Conservation (phyloP, 257 asterid species). For the Eustoma russellianum region DNA sequence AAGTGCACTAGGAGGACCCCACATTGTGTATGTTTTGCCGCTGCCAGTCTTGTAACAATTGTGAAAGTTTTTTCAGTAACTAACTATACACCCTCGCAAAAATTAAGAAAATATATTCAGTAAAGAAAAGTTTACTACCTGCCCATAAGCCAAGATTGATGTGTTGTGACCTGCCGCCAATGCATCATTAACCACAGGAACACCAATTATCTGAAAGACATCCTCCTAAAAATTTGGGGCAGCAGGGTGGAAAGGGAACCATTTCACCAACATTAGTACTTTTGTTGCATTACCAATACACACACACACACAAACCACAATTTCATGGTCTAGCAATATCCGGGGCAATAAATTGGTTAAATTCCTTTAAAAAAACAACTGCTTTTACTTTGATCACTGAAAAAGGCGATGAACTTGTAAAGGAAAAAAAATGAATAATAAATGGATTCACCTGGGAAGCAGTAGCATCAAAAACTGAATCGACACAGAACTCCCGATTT, state of each 20-base stretch:
- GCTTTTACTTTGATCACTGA: not conserved
- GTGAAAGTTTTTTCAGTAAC: not conserved
- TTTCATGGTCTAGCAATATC: not conserved
- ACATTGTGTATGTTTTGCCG: slow-evolving; percentile 92
- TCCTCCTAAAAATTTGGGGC: slow-evolving; percentile 39
- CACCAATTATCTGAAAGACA: slow-evolving; percentile 61
- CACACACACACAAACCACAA: too few relatives aligned
- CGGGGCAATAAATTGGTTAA: not conserved
- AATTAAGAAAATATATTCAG: not conserved
- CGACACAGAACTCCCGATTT: slow-evolving; percentile 51
- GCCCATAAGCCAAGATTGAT: slow-evolving; percentile 87
- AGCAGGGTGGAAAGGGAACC: not conserved
- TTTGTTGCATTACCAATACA: too few relatives aligned
- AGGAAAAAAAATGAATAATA: not conserved
- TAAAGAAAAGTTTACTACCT: slow-evolving; percentile 32
- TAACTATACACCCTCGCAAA: not conserved
- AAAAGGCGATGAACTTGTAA: not conserved
- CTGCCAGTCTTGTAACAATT: slow-evolving; percentile 67
- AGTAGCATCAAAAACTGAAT: slow-evolving; percentile 59
- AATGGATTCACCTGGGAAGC: slow-evolving; percentile 57
- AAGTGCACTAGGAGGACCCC: slow-evolving; percentile 97
- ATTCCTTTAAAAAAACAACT: not conserved
- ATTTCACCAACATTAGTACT: too few relatives aligned
- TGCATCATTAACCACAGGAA: slow-evolving; percentile 78
- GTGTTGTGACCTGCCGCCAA: slow-evolving; percentile 75